Conservation (phyloP, 1,139 yeast genomes). For the Saccharomyces pastorianus region DNA sequence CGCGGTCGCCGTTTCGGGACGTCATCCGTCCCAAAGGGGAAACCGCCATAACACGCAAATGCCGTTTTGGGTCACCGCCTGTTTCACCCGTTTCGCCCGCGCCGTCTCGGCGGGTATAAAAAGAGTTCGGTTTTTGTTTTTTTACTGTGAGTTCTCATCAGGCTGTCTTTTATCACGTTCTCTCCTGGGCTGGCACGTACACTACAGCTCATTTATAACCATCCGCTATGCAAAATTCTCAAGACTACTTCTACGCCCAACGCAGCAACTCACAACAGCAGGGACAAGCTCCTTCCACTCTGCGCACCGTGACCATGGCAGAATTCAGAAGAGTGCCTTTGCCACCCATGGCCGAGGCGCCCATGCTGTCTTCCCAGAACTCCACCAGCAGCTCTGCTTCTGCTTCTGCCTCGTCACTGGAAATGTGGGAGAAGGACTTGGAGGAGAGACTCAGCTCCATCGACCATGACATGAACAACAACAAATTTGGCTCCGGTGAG, state of each 20-base stretch:
- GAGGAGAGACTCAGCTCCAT: constrained; percentile 37
- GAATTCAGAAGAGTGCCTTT: constrained; percentile 43
- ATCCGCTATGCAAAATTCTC: not conserved
- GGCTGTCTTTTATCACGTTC: not conserved
- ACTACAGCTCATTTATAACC: too few relatives aligned
- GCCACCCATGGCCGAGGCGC: constrained; percentile 33
- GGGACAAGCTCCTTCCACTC: constrained; percentile 5
- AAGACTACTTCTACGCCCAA: not conserved
- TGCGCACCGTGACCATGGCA: not conserved
- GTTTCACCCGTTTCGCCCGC: not conserved
- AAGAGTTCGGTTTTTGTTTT: not conserved
- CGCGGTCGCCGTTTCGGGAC: not conserved
- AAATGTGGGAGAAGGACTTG: constrained; percentile 43
- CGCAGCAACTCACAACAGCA: not conserved
- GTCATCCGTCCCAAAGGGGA: not conserved
- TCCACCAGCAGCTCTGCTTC: constrained; percentile 20
- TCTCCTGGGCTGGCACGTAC: not conserved
- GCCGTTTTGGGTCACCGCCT: not conserved
- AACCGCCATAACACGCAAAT: not conserved
- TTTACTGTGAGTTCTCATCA: not conserved
- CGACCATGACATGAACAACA: constrained; percentile 26
- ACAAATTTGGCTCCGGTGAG: constrained; percentile 25
- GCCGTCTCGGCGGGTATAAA: not conserved
- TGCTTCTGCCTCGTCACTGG: constrained; percentile 36
- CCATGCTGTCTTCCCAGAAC: constrained; percentile 27